phyloP scores from a whole-genome alignment of 768 basidiomycete genomes.

The Rickenella mellea region DNA sequence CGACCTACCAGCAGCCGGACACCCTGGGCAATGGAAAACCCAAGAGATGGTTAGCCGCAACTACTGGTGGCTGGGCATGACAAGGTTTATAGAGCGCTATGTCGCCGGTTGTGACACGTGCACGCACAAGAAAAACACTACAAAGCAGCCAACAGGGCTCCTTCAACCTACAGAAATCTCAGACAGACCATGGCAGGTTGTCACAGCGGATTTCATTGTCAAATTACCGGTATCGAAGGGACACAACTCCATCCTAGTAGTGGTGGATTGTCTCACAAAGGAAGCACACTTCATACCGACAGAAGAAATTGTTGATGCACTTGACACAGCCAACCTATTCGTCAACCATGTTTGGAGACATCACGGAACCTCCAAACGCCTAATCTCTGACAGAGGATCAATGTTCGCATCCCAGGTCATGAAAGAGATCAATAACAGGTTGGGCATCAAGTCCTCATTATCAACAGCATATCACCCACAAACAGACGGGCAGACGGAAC shows the following conservation, averaged over 20 bases:
- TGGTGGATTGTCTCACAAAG: conserved; percentile 18
- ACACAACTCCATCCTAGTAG: conserved; percentile 11
- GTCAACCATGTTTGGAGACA: conserved; percentile 6
- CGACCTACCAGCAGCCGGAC: conserved; percentile 16
- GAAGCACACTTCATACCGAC: conserved; percentile 16
- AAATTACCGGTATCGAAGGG: conserved; percentile 12
- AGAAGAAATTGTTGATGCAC: conserved; percentile 4
- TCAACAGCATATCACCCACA: conserved; percentile 30
- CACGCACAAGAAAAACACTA: no score
- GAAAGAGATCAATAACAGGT: conserved; percentile 9
- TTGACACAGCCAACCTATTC: conserved; percentile 10
- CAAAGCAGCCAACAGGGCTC: background rate
- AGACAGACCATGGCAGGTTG: conserved; percentile 11
- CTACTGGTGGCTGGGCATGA: conserved; percentile 22
- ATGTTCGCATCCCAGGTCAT: conserved; percentile 17
- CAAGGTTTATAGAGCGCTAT: conserved; percentile 11
- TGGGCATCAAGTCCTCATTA: conserved; percentile 12
- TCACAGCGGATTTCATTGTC: conserved; percentile 17
- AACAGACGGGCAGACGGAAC: conserved; percentile 25
- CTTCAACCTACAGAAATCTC: conserved; percentile 4
- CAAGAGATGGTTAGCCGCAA: conserved; percentile 11
- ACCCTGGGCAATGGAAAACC: conserved; percentile 18
- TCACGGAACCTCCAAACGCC: conserved; percentile 3
- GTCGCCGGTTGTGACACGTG: conserved; percentile 19
- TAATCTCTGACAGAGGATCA: conserved; percentile 12